Percentiles rank a stretch among this genome's conserved stretches.
Conservation (phyloP, 176 grass and related monocot genomes). For the Eragrostis nindensis region DNA sequence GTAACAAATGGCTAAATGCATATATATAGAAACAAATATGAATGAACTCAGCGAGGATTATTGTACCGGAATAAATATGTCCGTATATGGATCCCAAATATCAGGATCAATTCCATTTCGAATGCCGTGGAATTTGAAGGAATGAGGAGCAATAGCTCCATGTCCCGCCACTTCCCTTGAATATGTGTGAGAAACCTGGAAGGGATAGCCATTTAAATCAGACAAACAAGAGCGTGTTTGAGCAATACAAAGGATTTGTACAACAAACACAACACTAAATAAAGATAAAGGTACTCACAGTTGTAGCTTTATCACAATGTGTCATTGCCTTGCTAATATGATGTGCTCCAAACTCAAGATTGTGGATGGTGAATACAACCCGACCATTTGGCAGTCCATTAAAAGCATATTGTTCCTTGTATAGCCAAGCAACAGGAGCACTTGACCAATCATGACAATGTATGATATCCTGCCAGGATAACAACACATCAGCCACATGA, state of each 20-base stretch:
- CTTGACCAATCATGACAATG: constrained; percentile 99
- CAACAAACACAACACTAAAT: constrained; percentile 26
- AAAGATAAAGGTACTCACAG: constrained; percentile 61
- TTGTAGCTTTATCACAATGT: constrained; percentile 86
- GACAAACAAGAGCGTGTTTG: constrained; percentile 3
- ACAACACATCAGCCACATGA: neutral
- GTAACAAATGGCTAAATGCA: constrained; percentile 28
- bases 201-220: constrained; percentile 19
- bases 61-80: constrained; percentile 63
- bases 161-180: constrained; percentile 87
- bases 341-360: constrained; percentile 91
- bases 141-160: constrained; percentile 84
- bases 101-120: constrained; percentile 80
- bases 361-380: constrained; percentile 96
- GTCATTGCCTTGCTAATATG: constrained; percentile 86
- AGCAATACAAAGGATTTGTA: constrained; percentile 24
- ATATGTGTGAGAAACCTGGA: constrained; percentile 87
- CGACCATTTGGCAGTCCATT: constrained; percentile 69
- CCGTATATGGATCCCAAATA: constrained; percentile 78
- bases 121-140: constrained; percentile 76
- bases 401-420: constrained; percentile 78
- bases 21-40: constrained; percentile 10
- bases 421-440: constrained; percentile 93
- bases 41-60: neutral
- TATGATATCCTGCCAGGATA: constrained; percentile 82